Base-by-base conservation (phyloP, 2,329 filamentous ascomycete genomes). In the Calonectria pseudoreteaudii region DNA sequence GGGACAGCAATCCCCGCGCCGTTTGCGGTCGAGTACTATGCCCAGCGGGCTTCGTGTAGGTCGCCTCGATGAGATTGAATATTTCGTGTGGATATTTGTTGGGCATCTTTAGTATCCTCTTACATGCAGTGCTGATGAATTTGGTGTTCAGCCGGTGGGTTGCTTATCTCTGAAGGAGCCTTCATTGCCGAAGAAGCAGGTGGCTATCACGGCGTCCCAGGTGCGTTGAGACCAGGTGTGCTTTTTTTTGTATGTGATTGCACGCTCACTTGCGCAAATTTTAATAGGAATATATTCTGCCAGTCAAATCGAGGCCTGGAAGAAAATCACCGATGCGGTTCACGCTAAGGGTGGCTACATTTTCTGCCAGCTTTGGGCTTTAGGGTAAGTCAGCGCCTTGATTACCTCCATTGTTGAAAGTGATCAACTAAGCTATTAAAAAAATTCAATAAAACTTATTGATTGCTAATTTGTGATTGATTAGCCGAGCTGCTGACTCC, bases 281-380 rank as follows among this genome's bases (percentile, higher is more conserved):
- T 85, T 87, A 2, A 90, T 91, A 0, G 91, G 91, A 5, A 89
- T 94, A 77, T 93, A 87, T 82, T 89, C 81, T 47, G 82, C 86
- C 0, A 86, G 85, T 30, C 92, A 93, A 74, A 87, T 93, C 65
- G 85, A 85, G 1, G 89, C 86, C 0, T 94, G 92, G 93, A 91
- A 88, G 74, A 83, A 86, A 41, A 86, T 94, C 56, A 92, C 90
- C 0, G 88, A 91, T 58, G 89, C 88, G 3, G 92, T 94, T 6
- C 93, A 95, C 82, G 85, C 85, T 34, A 91, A 92, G 79, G 90
- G 90, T 38, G 88, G 87, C 23, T 90, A 88, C 80, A 91, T 93
- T 74, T 93, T 87, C 83, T 82, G 88, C 31, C 93, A 94, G 82
- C 86, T 94, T 1, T 93, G 91, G 90, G 88, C 88, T 1, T 82